Evolutionary conservation across 2,329 filamentous ascomycete genomes (phyloP).

Genomic region (Penicillium occitanis): DNA sequence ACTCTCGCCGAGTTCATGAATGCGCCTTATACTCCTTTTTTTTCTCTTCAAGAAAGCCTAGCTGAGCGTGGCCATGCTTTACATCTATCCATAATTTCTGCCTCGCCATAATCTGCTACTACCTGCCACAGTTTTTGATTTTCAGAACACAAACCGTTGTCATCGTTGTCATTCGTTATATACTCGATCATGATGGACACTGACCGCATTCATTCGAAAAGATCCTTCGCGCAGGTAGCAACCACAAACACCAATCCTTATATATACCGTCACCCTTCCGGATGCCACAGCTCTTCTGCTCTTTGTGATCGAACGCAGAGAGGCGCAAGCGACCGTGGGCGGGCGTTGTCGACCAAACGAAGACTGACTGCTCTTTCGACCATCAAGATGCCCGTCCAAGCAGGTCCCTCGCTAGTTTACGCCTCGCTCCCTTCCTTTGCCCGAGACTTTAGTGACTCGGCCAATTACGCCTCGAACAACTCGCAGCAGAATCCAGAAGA

Average conservation of each 20-base stretch:
- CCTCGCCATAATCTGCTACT: background rate
- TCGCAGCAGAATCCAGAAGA: conserved; percentile 34
- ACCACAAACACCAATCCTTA: conserved; percentile 28
- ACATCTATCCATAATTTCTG: background rate
- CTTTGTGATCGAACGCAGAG: conserved; percentile 28
- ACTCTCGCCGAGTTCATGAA: conserved; percentile 18
- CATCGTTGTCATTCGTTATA: conserved; percentile 11
- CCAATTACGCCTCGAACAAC: conserved; percentile 22
- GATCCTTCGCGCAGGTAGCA: conserved; percentile 46
- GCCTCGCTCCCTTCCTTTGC: conserved; percentile 56
- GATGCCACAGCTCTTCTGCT: conserved; percentile 31
- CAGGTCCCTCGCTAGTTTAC: conserved; percentile 40
- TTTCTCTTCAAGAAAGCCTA: conserved; percentile 11
- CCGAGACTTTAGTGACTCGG: conserved; percentile 48
- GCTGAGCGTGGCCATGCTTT: conserved; percentile 6
- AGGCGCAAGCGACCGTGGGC: conserved; percentile 31
- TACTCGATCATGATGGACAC: conserved; percentile 26
- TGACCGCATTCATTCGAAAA: conserved; percentile 33
- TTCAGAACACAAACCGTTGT: conserved; percentile 22
- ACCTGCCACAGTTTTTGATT: conserved; percentile 24
- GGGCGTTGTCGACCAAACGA: conserved; percentile 34
- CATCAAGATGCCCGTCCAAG: conserved; percentile 42
- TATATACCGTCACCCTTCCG: conserved; percentile 29
- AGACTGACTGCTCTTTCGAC: conserved; percentile 24
- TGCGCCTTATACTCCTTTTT: conserved; percentile 22